phyloP scores from a whole-genome alignment of 2,329 filamentous ascomycete genomes.

The Chaetomium globosum region DNA sequence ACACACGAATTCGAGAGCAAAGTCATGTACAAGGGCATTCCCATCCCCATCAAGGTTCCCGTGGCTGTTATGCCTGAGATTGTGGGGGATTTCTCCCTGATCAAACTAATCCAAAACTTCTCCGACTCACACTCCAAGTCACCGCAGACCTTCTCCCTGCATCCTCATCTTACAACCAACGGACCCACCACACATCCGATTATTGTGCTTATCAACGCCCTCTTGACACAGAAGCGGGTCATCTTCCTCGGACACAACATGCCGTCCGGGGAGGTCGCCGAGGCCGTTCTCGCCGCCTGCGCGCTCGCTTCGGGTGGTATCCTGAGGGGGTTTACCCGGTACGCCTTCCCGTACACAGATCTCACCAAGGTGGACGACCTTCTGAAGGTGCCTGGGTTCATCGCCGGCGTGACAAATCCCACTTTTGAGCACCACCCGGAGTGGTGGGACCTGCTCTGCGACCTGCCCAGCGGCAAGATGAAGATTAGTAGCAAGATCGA shows the following conservation, averaged over 20 bases:
- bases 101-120: constrained; percentile 96
- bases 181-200: constrained; percentile 90
- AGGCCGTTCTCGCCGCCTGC: constrained; percentile 97
- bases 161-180: constrained; percentile 91
- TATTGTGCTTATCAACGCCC: constrained; percentile 89
- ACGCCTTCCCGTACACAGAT: constrained; percentile 97
- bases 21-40: constrained; percentile 94
- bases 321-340: constrained; percentile 89
- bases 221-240: constrained; percentile 93
- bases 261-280: constrained; percentile 92
- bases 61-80: constrained; percentile 93
- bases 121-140: constrained; percentile 78
- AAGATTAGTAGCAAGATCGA: constrained; percentile 93
- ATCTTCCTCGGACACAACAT: constrained; percentile 95
- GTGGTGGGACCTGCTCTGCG: constrained; percentile 98
- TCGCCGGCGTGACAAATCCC: constrained; percentile 95
- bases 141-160: constrained; percentile 80
- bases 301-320: constrained; percentile 89
- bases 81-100: constrained; percentile 94
- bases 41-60: constrained; percentile 94
- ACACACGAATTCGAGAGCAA: constrained; percentile 97
- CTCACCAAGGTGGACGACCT: constrained; percentile 97
- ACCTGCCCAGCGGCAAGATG: constrained; percentile 87
- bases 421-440: constrained; percentile 92
- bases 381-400: constrained; percentile 93